Percentiles rank a stretch among this genome's conserved stretches.
Conservation (phyloP, 495 filamentous ascomycete genomes). For the Annulohypoxylon stygium region DNA sequence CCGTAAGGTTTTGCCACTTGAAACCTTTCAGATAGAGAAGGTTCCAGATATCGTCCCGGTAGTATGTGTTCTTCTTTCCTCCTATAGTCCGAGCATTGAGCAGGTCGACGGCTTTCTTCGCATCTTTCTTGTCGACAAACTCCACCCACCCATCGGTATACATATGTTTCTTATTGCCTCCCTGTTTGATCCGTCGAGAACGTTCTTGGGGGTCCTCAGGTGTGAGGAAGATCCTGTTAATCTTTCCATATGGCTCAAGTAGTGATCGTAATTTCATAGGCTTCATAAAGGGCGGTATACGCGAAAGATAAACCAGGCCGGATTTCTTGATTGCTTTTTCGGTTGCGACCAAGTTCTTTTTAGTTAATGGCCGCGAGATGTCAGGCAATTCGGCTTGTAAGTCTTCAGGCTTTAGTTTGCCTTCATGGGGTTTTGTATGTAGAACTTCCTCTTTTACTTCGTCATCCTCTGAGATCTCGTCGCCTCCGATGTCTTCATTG, state of each 20-base stretch:
- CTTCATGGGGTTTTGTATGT: constrained; percentile 39
- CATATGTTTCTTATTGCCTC: constrained; percentile 89
- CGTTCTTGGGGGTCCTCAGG: constrained; percentile 78
- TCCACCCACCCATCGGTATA: constrained; percentile 97
- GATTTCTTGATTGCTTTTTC: constrained; percentile 71
- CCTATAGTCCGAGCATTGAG: constrained; percentile 86
- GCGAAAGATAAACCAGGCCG: constrained; percentile 89
- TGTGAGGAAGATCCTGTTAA: constrained; percentile 88
- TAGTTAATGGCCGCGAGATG: constrained; percentile 64
- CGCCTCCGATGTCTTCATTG: constrained; percentile 45
- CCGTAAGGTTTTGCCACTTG: constrained; percentile 79
- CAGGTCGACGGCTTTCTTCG: constrained; percentile 85
- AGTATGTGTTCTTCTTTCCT: constrained; percentile 88
- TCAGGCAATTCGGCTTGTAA: constrained; percentile 57
- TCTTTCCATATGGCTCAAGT: constrained; percentile 80
- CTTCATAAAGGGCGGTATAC: constrained; percentile 95
- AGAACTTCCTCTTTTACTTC: constrained; percentile 40
- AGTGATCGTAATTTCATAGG: constrained; percentile 83
- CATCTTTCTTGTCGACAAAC: constrained; percentile 78
- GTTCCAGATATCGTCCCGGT: constrained; percentile 93
- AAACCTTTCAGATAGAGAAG: constrained; percentile 83
- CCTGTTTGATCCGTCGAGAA: constrained; percentile 68
- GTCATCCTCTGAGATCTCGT: constrained; percentile 41
- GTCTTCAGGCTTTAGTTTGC: constrained; percentile 35
- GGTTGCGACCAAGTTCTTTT: constrained; percentile 70